These are phyloP conservation scores for Hyphodiscus sp. DNA, from an alignment of 2,329 filamentous ascomycete species.

Conservation along the genomic window DNA sequence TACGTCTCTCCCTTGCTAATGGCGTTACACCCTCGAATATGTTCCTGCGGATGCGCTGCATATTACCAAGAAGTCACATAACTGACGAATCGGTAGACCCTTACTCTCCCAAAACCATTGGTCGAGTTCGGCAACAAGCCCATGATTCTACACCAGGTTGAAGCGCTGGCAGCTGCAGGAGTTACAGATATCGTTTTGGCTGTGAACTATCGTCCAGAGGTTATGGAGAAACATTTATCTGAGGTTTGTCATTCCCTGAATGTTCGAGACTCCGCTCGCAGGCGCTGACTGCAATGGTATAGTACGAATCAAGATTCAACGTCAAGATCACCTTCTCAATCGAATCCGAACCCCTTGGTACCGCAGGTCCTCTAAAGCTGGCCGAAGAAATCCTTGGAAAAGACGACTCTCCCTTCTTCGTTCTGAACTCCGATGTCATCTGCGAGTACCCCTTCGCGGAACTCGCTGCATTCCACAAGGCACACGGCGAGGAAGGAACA, in stretches of 20 bases:
- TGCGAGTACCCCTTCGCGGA: constrained; percentile 96
- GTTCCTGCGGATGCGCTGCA: constrained; percentile 8
- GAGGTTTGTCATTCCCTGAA: constrained; percentile 55
- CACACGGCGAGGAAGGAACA: constrained; percentile 90
- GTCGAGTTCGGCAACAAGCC: constrained; percentile 99
- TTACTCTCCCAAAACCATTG: constrained; percentile 93
- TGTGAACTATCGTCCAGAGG: constrained; percentile 97
- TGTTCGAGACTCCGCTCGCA: background rate
- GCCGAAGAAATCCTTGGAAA: constrained; percentile 88
- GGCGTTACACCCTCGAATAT: constrained; percentile 18
- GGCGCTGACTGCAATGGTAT: constrained; percentile 12
- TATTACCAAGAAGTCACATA: constrained; percentile 16
- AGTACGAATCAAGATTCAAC: constrained; percentile 89
- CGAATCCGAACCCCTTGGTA: constrained; percentile 91
- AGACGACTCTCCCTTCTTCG: constrained; percentile 93
- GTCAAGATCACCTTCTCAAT: constrained; percentile 97
- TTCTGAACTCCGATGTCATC: constrained; percentile 96
- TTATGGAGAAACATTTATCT: constrained; percentile 90
- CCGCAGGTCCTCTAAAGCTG: constrained; percentile 90
- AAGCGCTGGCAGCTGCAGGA: constrained; percentile 85
- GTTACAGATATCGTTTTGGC: constrained; percentile 97
- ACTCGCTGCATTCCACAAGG: constrained; percentile 85
- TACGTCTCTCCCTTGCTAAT: constrained; percentile 42
- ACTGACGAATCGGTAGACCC: constrained; percentile 53
- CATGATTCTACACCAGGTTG: constrained; percentile 98